Base-by-base conservation (phyloP, 805 yeast genomes). In the Yarrowia bubula region DNA sequence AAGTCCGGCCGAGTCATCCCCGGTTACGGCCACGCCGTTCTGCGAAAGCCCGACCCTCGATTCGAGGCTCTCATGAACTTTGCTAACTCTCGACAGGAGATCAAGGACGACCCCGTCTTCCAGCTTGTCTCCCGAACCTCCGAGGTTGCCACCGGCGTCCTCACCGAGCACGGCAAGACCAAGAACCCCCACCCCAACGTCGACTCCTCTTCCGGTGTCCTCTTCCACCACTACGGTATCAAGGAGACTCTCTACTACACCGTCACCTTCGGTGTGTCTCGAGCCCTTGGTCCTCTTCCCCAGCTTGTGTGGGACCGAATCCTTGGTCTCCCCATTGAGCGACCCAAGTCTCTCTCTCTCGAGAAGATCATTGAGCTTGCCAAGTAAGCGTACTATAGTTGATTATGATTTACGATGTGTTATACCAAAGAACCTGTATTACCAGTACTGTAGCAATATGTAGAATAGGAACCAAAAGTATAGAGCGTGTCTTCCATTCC, bases 171-270 rank as follows among this genome's bases (percentile, higher is more conserved):
- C 78, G 95, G 93, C 77, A 89, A 89, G 85, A 89, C 93, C 75
- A 88, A 89, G 85, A 89, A 89, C 85, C 95, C 95, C 79, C 89
- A 92, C 92, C 95, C 96, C 79, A 89, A 89, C 76, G 96, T 89
- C 70, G 96, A 89, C 79, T 87, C 95, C 64, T 91, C 87, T 80
- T 88, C 93, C 60, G 96, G 96, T 80, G 91, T 88, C 68, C 79
- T 89, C 71, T 82, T 89, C 78, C 92, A 89, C 79, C 86, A 89
- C 84, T 89, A 89, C 80, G 96, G 96, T 72, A 80, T 89, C 75
- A 87, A 88, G 65, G 91, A 89, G 81, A 86, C 85, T 72, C 84
- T 89, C 48, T 89, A 87, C 86, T 89, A 89, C 84, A 89, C 95
- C 64, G 96, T 89, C 46, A 79, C 89, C 75, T 89, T 89, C 77